Evolutionary conservation across 768 basidiomycete species (phyloP).

Genomic region (Kwoniella europaea): DNA sequence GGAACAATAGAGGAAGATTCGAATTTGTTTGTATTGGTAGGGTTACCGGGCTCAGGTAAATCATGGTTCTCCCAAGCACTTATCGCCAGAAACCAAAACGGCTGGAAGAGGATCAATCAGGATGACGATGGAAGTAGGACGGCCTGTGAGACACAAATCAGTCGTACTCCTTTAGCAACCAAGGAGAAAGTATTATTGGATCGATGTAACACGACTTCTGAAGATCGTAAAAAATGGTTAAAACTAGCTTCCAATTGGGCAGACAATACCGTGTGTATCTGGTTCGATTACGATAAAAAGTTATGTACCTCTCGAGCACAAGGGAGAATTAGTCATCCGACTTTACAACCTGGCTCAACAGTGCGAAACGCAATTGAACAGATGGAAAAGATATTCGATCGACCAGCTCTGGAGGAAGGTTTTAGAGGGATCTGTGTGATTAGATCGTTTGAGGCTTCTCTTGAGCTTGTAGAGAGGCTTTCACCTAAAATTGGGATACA

Average conservation of each 20-base stretch:
- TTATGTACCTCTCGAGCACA: slow-evolving; percentile 6
- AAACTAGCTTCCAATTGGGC: neutral
- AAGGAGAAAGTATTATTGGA: neutral
- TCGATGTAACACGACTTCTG: slow-evolving; percentile 3
- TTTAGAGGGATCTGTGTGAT: neutral
- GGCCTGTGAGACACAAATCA: neutral
- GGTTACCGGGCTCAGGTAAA: slow-evolving; percentile 4
- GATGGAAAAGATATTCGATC: slow-evolving; percentile 5
- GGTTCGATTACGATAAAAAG: neutral
- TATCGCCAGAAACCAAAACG: neutral
- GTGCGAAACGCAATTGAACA: slow-evolving; percentile 1
- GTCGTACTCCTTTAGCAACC: neutral
- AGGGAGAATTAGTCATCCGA: neutral
- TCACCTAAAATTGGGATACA: neutral
- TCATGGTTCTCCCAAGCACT: slow-evolving; percentile 6
- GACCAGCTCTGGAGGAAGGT: neutral
- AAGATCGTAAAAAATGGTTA: slow-evolving; percentile 3
- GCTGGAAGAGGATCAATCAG: slow-evolving; percentile 2
- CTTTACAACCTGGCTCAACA: neutral
- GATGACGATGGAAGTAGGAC: slow-evolving; percentile 1
- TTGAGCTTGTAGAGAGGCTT: neutral
- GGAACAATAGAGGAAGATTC: neutral
- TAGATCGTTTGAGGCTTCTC: slow-evolving; percentile 1
- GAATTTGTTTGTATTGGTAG: neutral
- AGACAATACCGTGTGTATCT: neutral